Percentiles rank a stretch among this genome's conserved stretches.
Evolutionary conservation across 2,329 filamentous ascomycete species (phyloP).

Genomic region (Thielaviopsis populi): DNA sequence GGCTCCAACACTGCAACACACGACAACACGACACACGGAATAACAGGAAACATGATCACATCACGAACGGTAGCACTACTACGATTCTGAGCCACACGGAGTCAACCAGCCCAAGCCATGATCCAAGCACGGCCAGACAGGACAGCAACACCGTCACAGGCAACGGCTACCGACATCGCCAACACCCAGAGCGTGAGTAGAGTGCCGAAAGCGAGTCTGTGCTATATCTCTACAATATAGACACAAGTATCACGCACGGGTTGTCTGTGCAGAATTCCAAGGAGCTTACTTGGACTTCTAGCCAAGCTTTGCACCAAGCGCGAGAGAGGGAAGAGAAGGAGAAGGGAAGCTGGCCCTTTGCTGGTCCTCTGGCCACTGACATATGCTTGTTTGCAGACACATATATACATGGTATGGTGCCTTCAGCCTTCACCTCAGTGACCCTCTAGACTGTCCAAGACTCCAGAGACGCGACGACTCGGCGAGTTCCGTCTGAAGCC

Average conservation of each 20-base stretch:
- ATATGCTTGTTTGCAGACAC: too few species aligned
- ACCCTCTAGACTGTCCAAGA: too few species aligned
- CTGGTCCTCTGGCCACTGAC: too few species aligned
- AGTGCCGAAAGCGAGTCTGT: too few species aligned
- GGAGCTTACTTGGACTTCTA: background rate
- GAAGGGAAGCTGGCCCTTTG: background rate
- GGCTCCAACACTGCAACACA: background rate
- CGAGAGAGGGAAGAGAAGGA: background rate
- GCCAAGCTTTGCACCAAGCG: background rate
- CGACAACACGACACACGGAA: background rate
- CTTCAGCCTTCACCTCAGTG: too few species aligned
- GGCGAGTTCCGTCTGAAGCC: background rate
- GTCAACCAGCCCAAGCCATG: background rate
- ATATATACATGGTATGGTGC: too few species aligned
- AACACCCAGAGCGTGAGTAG: background rate
- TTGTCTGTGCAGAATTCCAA: background rate
- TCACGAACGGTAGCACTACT: background rate
- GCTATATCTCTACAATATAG: too few species aligned
- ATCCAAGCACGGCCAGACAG: background rate
- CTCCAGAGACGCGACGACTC: background rate
- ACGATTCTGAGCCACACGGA: background rate
- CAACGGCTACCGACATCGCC: background rate
- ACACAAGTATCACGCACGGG: too few species aligned
- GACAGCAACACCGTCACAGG: background rate
- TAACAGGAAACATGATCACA: conserved; percentile 1